Evolutionary conservation across 2,329 filamentous ascomycete genomes (phyloP).

Genomic region (Stagonosporopsis cucurbitacearum): DNA sequence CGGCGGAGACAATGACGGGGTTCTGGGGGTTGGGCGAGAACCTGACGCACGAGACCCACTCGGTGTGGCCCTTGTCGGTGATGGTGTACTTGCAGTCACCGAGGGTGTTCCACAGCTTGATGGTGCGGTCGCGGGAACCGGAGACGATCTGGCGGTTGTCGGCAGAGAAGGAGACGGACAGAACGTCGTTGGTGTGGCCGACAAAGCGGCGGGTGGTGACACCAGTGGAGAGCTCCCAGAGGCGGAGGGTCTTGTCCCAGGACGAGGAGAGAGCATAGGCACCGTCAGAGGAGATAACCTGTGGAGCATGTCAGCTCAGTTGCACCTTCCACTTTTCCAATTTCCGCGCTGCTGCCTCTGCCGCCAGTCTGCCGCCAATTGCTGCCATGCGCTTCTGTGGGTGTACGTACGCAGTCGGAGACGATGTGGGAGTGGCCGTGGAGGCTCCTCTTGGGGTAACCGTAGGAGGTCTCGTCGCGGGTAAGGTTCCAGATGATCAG

Average conservation of each 20-base stretch:
- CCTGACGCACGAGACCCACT: constrained; percentile 99
- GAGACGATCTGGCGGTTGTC: constrained; percentile 99
- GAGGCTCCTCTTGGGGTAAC: constrained; percentile 98
- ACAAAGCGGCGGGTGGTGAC: constrained; percentile 98
- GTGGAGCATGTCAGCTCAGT: constrained; percentile 47
- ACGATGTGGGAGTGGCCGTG: constrained; percentile 99
- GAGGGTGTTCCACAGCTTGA: constrained; percentile 99
- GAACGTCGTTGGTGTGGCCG: constrained; percentile 99
- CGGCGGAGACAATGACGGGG: constrained; percentile 97
- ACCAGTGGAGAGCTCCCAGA: constrained; percentile 98
- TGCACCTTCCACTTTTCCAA: constrained; percentile 25
- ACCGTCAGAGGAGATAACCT: constrained; percentile 99
- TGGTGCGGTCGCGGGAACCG: constrained; percentile 95
- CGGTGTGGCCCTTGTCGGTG: constrained; percentile 99
- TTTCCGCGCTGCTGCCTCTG: constrained; percentile 1
- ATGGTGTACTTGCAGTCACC: constrained; percentile 99
- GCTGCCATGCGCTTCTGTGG: constrained; percentile 22
- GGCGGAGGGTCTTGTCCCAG: constrained; percentile 99
- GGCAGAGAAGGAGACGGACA: constrained; percentile 99
- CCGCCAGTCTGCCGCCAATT: constrained; percentile 27
- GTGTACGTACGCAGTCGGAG: constrained; percentile 92
- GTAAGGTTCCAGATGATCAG: constrained; percentile 99
- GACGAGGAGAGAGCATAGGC: constrained; percentile 98
- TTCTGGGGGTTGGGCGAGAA: constrained; percentile 99
- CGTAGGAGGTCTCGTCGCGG: constrained; percentile 97